phyloP scores from a whole-genome alignment of 2,329 filamentous ascomycete species.

The Microdochium bolleyi region DNA sequence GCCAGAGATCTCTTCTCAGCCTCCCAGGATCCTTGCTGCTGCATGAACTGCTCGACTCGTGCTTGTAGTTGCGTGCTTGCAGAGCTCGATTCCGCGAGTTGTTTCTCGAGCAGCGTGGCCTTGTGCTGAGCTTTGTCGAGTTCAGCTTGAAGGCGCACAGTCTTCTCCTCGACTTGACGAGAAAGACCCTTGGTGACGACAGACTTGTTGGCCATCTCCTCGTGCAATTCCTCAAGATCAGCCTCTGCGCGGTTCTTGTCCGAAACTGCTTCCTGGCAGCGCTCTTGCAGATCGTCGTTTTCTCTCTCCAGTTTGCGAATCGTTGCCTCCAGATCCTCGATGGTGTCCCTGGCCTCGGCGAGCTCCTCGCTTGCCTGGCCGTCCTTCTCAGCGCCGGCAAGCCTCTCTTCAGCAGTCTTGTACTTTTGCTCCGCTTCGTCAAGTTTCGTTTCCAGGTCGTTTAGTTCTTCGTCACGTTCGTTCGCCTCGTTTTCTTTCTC shows the following conservation, averaged over 20 bases:
- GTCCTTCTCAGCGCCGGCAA: slow-evolving; percentile 49
- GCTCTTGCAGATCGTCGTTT: slow-evolving; percentile 44
- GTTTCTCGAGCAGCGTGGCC: slow-evolving; percentile 42
- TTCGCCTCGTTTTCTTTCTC: slow-evolving; percentile 51
- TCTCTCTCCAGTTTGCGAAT: slow-evolving; percentile 46
- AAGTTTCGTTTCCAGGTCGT: slow-evolving; percentile 39
- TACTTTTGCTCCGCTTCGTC: slow-evolving; percentile 48
- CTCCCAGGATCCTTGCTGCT: slow-evolving; percentile 31
- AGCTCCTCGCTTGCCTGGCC: slow-evolving; percentile 42
- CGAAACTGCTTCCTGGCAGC: slow-evolving; percentile 41
- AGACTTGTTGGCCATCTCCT: slow-evolving; percentile 74
- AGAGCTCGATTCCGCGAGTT: slow-evolving; percentile 35
- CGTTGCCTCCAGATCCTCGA: slow-evolving; percentile 48
- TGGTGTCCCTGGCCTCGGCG: slow-evolving; percentile 48
- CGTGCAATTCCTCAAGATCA: slow-evolving; percentile 59
- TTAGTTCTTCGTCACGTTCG: slow-evolving; percentile 41
- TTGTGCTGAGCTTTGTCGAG: slow-evolving; percentile 44
- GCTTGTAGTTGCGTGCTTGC: slow-evolving; percentile 36
- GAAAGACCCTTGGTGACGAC: slow-evolving; percentile 67
- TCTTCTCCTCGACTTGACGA: slow-evolving; percentile 67
- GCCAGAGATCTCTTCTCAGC: slow-evolving; percentile 32
- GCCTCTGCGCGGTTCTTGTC: slow-evolving; percentile 50
- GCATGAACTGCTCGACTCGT: slow-evolving; percentile 33
- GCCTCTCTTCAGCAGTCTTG: slow-evolving; percentile 43
- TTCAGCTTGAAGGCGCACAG: slow-evolving; percentile 58